Evolutionary conservation across 352 stramenopile genomes (phyloP), one percentile per base, ranked within the genome.

Genomic region (Poterioochromonas sp.): DNA sequence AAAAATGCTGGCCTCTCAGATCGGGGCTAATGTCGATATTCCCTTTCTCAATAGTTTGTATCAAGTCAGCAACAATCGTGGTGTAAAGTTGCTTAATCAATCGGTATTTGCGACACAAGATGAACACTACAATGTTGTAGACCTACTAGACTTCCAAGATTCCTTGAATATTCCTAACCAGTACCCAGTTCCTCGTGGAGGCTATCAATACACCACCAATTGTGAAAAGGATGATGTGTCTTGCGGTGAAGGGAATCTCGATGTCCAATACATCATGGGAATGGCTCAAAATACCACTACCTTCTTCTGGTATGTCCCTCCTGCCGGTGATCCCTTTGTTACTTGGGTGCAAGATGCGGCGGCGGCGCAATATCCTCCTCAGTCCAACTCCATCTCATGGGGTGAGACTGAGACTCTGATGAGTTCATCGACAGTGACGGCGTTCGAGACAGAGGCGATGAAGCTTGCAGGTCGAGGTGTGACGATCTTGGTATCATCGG

Each of bases 241-340:
- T 62, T 80, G 77, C 40, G 35, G 0, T 32, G 90, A 95, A 81
- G 87, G 88, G 18, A 93, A 87, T 32, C 82, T 96, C 0, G 91
- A 96, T 79, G 80, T 95, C 58, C 87, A 96, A 81, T 95, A 95
- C 81, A 87, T 96, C 64, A 93, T 88, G 20, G 89, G 87, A 20
- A 80, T 95, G 22, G 88, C 53, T 18, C 69, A 92, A 85, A 87
- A 87, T 53, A 89, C 86, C 76, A 95, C 93, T 32, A 34, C 8
- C 15, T 32, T 62, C 8, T 62, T 32, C 26, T 62, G 51, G 51
- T 62, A 32, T 22, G 26, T 29, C 5, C 18, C 43, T n/a, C n/a
- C n/a, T n/a, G n/a, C n/a, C n/a, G 5, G 2, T 62, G 51, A 62
- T 34, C 8, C 2, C 12, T 62, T 62, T 62, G 51, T 62, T 62